Percentiles rank a stretch among this genome's conserved stretches.
Conservation (phyloP, 805 yeast genomes). For the Priceomyces castillae region DNA sequence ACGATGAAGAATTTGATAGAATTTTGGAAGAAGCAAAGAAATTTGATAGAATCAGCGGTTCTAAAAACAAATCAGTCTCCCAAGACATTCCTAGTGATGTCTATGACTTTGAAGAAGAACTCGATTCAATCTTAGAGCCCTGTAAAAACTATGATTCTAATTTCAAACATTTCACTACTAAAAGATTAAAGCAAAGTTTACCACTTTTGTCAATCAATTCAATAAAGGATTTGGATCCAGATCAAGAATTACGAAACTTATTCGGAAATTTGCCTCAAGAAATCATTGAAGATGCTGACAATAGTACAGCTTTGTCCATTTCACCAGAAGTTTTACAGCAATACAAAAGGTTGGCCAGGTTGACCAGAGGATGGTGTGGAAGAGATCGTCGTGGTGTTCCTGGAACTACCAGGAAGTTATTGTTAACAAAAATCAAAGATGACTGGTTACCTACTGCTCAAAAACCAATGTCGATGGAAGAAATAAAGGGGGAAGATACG, state of each 20-base stretch:
- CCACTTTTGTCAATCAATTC: slow-evolving; percentile 43
- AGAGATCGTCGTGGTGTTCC: slow-evolving; percentile 71
- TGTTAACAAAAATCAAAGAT: slow-evolving; percentile 69
- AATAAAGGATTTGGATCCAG: slow-evolving; percentile 64
- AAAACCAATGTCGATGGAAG: slow-evolving; percentile 62
- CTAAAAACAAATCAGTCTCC: slow-evolving; percentile 3
- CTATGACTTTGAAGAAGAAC: slow-evolving; percentile 24
- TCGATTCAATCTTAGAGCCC: slow-evolving; percentile 24
- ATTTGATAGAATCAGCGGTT: slow-evolving; percentile 17
- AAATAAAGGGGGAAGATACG: slow-evolving; percentile 40
- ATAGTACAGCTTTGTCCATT: slow-evolving; percentile 65
- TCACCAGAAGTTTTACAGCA: slow-evolving; percentile 68
- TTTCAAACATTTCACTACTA: slow-evolving; percentile 44
- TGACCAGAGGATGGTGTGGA: slow-evolving; percentile 85
- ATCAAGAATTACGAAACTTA: slow-evolving; percentile 63
- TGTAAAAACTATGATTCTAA: slow-evolving; percentile 43
- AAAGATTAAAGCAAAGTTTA: slow-evolving; percentile 39
- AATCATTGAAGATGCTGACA: slow-evolving; percentile 70
- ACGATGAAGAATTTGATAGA: slow-evolving; percentile 59
- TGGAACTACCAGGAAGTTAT: slow-evolving; percentile 65
- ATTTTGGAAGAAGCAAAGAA: slow-evolving; percentile 44
- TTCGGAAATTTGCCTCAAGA: slow-evolving; percentile 71
- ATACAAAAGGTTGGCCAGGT: slow-evolving; percentile 52
- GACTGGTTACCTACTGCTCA: slow-evolving; percentile 75
- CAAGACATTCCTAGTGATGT: slow-evolving; percentile 18